Conservation (phyloP, 345 rosid genomes). For the Psidium friedrichsthalianum region DNA sequence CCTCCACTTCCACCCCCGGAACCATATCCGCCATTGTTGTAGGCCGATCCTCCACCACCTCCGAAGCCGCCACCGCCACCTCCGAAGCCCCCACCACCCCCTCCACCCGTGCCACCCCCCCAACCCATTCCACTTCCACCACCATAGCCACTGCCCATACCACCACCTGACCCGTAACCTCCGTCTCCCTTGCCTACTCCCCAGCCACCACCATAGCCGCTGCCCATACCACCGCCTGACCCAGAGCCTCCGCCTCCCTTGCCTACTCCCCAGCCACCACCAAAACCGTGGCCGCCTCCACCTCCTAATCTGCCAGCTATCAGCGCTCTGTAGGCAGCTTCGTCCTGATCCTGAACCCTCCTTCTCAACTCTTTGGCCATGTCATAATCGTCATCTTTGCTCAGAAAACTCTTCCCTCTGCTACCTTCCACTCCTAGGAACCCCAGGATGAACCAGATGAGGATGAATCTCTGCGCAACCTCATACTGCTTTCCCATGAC, state of each 20-base stretch:
- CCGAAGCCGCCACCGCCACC: background rate
- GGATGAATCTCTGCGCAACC: background rate
- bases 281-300: too few relatives aligned
- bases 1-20: background rate
- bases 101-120: background rate
- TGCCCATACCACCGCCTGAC: background rate
- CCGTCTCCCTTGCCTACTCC: background rate
- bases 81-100: too few relatives aligned
- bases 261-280: background rate
- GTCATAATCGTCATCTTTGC: background rate
- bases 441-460: background rate
- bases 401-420: background rate
- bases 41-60: background rate
- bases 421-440: background rate
- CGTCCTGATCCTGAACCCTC: background rate
- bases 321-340: too few relatives aligned
- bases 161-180: background rate
- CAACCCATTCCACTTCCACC: background rate
- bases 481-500: background rate
- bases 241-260: background rate
- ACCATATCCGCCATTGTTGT: background rate
- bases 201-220: background rate
- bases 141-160: background rate
- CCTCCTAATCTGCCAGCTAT: too few relatives aligned
- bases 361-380: background rate